These are phyloP conservation scores for Brassica incana DNA, from an alignment of 345 rosid species.

Conservation along the genomic window DNA sequence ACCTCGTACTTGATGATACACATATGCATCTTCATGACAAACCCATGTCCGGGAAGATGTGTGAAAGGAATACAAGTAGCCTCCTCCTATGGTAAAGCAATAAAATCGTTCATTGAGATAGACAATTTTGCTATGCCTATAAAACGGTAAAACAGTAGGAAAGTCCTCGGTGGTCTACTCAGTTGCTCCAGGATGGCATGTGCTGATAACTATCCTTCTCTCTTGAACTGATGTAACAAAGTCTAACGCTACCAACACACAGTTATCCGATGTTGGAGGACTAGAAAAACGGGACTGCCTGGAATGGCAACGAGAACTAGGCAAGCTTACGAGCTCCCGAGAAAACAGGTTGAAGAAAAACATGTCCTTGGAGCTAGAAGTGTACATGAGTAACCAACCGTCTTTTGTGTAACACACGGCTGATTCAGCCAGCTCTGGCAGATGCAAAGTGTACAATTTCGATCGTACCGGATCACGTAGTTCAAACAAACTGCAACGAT, in stretches of 20 bases:
- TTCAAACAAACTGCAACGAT: neutral
- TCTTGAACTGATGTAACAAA: neutral
- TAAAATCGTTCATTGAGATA: neutral
- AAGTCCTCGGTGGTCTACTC: neutral
- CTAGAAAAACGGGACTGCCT: neutral
- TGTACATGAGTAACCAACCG: neutral
- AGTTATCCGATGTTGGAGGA: neutral
- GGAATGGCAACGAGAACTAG: neutral
- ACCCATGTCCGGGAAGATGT: neutral
- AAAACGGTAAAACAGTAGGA: neutral
- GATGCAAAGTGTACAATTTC: neutral
- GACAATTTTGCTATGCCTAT: neutral
- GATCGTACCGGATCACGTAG: neutral
- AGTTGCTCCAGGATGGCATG: neutral
- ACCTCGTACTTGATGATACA: neutral
- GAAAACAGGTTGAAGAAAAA: conserved; percentile 3
- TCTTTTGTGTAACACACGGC: neutral
- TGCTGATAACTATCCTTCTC: neutral
- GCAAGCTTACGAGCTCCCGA: neutral
- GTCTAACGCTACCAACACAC: neutral
- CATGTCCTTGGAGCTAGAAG: neutral
- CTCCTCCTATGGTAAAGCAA: neutral
- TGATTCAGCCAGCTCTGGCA: neutral
- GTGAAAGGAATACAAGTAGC: neutral
- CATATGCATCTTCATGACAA: neutral